A percentile compares a stretch with the other conserved stretches of the same genome.
These are phyloP conservation scores for Baorangia bicolor DNA, from an alignment of 768 basidiomycete genomes.

Conservation along the genomic window DNA sequence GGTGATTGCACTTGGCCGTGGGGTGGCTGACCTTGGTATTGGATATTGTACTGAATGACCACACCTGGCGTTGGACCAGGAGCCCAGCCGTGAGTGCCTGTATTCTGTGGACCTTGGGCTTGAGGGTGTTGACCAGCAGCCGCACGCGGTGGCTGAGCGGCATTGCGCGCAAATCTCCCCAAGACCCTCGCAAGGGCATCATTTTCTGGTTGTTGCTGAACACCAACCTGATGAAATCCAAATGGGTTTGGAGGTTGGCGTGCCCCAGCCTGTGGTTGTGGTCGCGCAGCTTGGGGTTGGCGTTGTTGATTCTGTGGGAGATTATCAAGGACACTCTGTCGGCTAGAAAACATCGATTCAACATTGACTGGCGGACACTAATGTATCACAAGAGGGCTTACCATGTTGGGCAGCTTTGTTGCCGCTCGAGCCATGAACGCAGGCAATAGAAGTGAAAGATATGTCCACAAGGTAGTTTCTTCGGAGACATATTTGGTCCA, in stretches of 20 bases:
- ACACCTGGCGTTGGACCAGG: conserved; percentile 43
- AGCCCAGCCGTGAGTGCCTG: conserved; percentile 36
- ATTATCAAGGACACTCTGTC: conserved; percentile 72
- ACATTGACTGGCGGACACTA: background rate
- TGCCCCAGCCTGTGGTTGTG: conserved; percentile 29
- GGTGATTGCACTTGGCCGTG: conserved; percentile 32
- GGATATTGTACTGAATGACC: conserved; percentile 64
- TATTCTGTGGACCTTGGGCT: conserved; percentile 32
- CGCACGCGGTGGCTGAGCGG: conserved; percentile 41
- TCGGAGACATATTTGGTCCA: conserved; percentile 93
- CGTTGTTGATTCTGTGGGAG: conserved; percentile 34
- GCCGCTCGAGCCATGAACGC: conserved; percentile 95
- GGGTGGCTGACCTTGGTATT: conserved; percentile 47
- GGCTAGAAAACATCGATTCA: conserved; percentile 41
- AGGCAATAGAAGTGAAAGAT: conserved; percentile 98
- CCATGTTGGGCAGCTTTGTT: conserved; percentile 99
- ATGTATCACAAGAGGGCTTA: conserved; percentile 37
- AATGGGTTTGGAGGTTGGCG: conserved; percentile 34
- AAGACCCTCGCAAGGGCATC: conserved; percentile 38
- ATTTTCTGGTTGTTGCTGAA: conserved; percentile 40
- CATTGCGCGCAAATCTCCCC: conserved; percentile 55
- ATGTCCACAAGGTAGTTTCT: conserved; percentile 95
- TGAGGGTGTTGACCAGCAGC: conserved; percentile 32
- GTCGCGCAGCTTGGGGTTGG: conserved; percentile 25
- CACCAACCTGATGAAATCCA: conserved; percentile 26